These are phyloP conservation scores for Hyphopichia fennica DNA, from an alignment of 1,139 yeast species.

Conservation along the genomic window DNA sequence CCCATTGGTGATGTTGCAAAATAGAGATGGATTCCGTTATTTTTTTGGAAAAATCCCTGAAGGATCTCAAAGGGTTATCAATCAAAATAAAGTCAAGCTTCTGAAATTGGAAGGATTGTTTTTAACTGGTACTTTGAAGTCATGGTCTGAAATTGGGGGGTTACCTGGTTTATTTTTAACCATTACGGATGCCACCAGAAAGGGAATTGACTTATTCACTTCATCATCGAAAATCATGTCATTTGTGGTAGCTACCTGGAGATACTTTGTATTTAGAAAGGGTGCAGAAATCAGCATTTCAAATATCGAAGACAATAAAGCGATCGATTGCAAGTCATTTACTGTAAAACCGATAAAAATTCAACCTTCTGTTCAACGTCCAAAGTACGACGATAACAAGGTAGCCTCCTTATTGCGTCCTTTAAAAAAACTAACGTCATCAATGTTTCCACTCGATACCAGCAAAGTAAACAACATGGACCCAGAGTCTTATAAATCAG, in stretches of 20 bases:
- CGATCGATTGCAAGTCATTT: slow-evolving; percentile 53
- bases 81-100: slow-evolving; percentile 53
- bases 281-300: slow-evolving; percentile 60
- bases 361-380: slow-evolving; percentile 6
- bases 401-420: slow-evolving; percentile 9
- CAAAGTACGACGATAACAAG: neutral
- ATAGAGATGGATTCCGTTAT: slow-evolving; percentile 56
- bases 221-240: slow-evolving; percentile 40
- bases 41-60: slow-evolving; percentile 82
- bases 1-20: slow-evolving; percentile 57
- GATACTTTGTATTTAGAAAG: slow-evolving; percentile 83
- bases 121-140: slow-evolving; percentile 64
- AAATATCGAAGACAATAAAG: slow-evolving; percentile 32
- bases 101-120: slow-evolving; percentile 65
- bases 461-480: slow-evolving; percentile 34
- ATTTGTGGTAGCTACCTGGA: slow-evolving; percentile 74
- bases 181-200: slow-evolving; percentile 76
- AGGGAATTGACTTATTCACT: slow-evolving; percentile 41
- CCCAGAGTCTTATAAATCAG: slow-evolving; percentile 41
- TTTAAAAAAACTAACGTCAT: slow-evolving; percentile 33
- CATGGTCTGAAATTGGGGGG: slow-evolving; percentile 82
- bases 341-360: slow-evolving; percentile 54
- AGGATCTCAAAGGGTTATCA: slow-evolving; percentile 76
- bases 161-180: slow-evolving; percentile 87
- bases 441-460: slow-evolving; percentile 54